Evolutionary conservation across 768 basidiomycete genomes (phyloP).

Genomic region (Chalciporus sphaerocephalus): DNA sequence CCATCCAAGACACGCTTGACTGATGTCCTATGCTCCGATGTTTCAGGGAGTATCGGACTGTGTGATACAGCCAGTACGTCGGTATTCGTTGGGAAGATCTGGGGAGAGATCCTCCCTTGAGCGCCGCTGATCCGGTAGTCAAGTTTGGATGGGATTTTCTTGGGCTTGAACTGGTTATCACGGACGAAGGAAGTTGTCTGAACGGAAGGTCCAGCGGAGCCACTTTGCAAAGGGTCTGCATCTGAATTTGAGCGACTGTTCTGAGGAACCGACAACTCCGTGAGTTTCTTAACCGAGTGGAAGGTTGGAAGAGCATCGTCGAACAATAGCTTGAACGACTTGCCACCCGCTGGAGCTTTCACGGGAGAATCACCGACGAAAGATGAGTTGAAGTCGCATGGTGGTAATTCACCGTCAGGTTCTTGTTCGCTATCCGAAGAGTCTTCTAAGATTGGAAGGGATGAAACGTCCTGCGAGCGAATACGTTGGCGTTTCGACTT

Average conservation of each 20-base stretch:
- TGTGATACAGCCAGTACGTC: background rate
- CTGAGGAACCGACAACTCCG: background rate
- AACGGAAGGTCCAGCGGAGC: conserved; percentile 1
- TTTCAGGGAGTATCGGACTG: background rate
- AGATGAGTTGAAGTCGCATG: conserved; percentile 34
- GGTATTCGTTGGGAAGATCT: conserved; percentile 14
- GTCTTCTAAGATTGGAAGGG: conserved; percentile 34
- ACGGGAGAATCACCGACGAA: conserved; percentile 71
- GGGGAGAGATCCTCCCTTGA: conserved; percentile 4
- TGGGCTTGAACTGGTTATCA: conserved; percentile 4
- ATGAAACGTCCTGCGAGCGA: conserved; percentile 36
- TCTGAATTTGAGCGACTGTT: background rate
- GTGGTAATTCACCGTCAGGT: conserved; percentile 30
- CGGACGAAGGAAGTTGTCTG: conserved; percentile 1
- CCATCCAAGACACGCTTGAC: conserved; percentile 43
- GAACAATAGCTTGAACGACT: conserved; percentile 66
- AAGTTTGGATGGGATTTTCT: background rate
- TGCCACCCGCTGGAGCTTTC: conserved; percentile 53
- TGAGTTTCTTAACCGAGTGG: conserved; percentile 15
- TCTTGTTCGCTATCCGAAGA: conserved; percentile 35
- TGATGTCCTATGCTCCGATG: conserved; percentile 27
- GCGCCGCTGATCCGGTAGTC: conserved; percentile 1
- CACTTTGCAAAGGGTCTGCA: background rate
- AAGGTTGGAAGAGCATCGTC: conserved; percentile 41
- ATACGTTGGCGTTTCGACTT: conserved; percentile 70